These are phyloP conservation scores for Yamadazyma sp. DNA, from an alignment of 1,139 yeast genomes.

Conservation along the genomic window DNA sequence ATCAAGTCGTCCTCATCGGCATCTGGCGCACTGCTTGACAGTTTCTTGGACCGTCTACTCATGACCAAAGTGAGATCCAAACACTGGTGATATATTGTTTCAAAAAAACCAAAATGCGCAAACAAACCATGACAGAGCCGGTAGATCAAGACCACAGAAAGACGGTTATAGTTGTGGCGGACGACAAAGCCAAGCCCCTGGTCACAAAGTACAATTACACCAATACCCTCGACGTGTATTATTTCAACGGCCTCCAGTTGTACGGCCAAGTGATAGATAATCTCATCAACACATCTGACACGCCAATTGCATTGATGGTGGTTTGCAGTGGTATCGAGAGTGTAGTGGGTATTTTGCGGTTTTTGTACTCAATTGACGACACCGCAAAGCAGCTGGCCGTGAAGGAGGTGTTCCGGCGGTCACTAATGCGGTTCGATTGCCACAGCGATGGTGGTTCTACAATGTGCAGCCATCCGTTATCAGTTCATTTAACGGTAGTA, in stretches of 20 bases:
- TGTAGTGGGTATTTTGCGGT: constrained; percentile 1
- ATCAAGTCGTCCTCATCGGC: constrained; percentile 15
- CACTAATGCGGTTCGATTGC: neutral
- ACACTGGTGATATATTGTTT: neutral
- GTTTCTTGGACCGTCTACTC: constrained; percentile 1
- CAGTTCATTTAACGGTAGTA: constrained; percentile 1
- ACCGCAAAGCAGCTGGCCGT: neutral
- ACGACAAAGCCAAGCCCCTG: neutral
- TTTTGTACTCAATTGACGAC: neutral
- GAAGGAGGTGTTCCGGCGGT: neutral
- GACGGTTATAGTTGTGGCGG: neutral
- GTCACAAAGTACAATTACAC: neutral
- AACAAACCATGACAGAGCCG: neutral
- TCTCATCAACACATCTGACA: neutral
- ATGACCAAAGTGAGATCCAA: neutral
- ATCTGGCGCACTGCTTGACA: neutral
- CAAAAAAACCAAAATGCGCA: neutral
- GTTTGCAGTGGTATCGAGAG: neutral
- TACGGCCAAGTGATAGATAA: neutral
- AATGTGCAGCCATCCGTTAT: neutral
- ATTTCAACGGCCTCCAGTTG: constrained; percentile 4
- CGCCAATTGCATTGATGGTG: neutral
- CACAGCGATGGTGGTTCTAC: neutral
- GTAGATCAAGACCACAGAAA: neutral
- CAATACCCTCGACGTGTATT: neutral